Evolutionary conservation across 2,329 filamentous ascomycete genomes (phyloP).

Genomic region (Sordariomycetes sp.): DNA sequence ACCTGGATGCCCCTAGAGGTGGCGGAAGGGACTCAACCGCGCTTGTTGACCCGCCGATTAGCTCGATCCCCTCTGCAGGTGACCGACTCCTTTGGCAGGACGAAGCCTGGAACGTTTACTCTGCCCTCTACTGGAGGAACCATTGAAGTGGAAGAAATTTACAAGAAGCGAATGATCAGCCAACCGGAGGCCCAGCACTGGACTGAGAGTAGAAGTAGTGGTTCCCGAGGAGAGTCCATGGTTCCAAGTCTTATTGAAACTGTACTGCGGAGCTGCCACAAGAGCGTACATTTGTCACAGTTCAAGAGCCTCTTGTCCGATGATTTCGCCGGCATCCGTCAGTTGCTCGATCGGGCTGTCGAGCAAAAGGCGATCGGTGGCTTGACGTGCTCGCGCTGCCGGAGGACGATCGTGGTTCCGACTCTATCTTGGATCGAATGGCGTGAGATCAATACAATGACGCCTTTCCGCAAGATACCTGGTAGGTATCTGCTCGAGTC

Average conservation of each 20-base stretch:
- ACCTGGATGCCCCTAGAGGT: constrained; percentile 5
- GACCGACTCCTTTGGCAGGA: constrained; percentile 16
- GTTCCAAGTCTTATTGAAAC: constrained; percentile 44
- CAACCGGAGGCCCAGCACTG: constrained; percentile 13
- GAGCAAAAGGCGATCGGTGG: constrained; percentile 37
- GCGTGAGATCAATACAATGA: constrained; percentile 29
- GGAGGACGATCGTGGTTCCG: constrained; percentile 37
- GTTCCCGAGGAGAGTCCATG: not conserved
- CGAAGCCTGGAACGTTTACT: constrained; percentile 19
- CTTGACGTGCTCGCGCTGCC: constrained; percentile 42
- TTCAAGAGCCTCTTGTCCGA: constrained; percentile 33
- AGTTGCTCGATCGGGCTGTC: constrained; percentile 28
- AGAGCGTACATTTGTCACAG: constrained; percentile 29
- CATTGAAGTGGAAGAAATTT: constrained; percentile 3
- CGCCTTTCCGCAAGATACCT: not conserved
- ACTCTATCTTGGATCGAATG: constrained; percentile 55
- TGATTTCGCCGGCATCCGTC: constrained; percentile 27
- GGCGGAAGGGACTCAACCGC: constrained; percentile 5
- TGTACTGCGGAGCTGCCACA: constrained; percentile 36
- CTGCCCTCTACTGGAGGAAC: constrained; percentile 9
- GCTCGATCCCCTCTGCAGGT: constrained; percentile 22
- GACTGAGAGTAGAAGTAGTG: not conserved
- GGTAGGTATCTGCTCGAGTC: constrained; percentile 10
- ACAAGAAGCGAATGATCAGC: constrained; percentile 1
- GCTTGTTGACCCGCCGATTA: constrained; percentile 13